Base-by-base conservation (phyloP, 2,329 filamentous ascomycete species). In the Stagonosporopsis vannaccii region DNA sequence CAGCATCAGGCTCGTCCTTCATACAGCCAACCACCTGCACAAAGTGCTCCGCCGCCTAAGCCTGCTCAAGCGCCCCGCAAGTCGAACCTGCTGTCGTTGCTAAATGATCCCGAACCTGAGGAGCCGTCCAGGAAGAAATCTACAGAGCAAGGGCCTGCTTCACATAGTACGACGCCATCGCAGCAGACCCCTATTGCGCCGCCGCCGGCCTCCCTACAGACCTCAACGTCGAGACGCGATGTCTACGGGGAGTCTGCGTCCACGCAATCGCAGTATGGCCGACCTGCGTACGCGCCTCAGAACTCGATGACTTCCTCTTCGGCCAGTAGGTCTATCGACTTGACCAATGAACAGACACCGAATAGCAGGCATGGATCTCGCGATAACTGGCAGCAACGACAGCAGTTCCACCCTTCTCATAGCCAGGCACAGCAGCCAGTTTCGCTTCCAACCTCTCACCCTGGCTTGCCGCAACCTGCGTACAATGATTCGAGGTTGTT, bases 21-120 rank as follows among this genome's bases (percentile, higher is more conserved):
- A 6, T 60, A 60, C 28, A 39, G 50, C 25, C 69, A 66, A 42
- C 54, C 66, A 30, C 50, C 68, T 40, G 32, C 56, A 42, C 66
- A 68, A 32, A 57, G 58, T 26, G 55, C 53, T 0, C 59, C 67
- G 7, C 61, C 66, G 1, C 56, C 68, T 2, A 71, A 72, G 48
- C 69, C 74, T 56, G 61, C 66, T 13, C 51, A 66, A n/a, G 69
- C 72, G 47, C 71, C 73, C 8, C 70, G 70, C 40, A 76, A 72
- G 50, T 76, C 74, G 6, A 77, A 76, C 45, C 35, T 78, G 13
- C 63, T 76, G 51, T 75, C 73, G 3, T 50, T 78, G 15, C 67
- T 78, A 13, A 78, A 78, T 51, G 73, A 74, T 25, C 58, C 71
- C n/a, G 72, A 75, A 48, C 70, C 73, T 6, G 73, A 75, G 40